phyloP scores from a whole-genome alignment of 352 stramenopile genomes.

The Phytopythium boreale region DNA sequence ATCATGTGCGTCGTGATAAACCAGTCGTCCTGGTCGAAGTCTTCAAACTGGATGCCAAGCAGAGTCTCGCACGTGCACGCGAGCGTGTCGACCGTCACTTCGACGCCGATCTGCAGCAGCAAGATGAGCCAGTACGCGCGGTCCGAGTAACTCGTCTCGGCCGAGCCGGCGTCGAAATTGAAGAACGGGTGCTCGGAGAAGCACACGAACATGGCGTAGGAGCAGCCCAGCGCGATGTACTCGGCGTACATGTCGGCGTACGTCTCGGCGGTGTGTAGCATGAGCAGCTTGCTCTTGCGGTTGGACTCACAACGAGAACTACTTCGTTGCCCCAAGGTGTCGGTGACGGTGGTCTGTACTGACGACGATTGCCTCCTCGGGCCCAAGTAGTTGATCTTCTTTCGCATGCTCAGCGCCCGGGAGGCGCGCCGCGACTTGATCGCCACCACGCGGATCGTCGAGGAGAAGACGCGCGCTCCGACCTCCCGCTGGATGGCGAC shows the following conservation, averaged over 20 bases:
- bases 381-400: not conserved
- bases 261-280: conserved; percentile 20
- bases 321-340: no score
- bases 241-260: conserved; percentile 39
- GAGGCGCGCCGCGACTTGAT: not conserved
- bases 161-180: conserved; percentile 1
- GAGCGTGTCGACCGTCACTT: conserved; percentile 18
- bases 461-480: not conserved
- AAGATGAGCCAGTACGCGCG: conserved; percentile 12
- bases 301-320: no score
- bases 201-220: conserved; percentile 26
- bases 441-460: not conserved
- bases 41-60: conserved; percentile 17
- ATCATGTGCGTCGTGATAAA: conserved; percentile 11
- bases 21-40: conserved; percentile 14
- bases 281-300: conserved; percentile 15
- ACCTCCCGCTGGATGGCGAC: conserved; percentile 9
- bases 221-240: conserved; percentile 38
- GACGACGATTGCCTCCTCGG: conserved; percentile 6
- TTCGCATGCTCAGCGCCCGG: not conserved
- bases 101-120: conserved; percentile 7
- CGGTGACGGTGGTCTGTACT: no score
- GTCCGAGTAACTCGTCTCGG: conserved; percentile 6
- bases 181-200: conserved; percentile 28
- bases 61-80: conserved; percentile 14